Evolutionary conservation across 306 rosid genomes (phyloP).

Genomic region (Myrica gale): DNA sequence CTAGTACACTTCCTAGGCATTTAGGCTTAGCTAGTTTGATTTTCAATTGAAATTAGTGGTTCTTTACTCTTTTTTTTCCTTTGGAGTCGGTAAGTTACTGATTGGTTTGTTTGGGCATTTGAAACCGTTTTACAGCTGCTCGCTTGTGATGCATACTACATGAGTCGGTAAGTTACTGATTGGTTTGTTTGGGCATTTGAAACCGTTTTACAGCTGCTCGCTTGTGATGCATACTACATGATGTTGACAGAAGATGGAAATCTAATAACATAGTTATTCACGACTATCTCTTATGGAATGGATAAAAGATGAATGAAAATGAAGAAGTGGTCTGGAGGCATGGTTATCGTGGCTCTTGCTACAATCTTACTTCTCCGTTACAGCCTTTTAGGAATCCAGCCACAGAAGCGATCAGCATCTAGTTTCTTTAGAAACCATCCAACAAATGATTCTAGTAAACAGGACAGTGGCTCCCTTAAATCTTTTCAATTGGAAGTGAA

Average conservation of each 20-base stretch:
- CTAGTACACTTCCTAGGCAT: not conserved
- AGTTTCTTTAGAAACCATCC: slow-evolving; percentile 56
- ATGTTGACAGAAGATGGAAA: slow-evolving; percentile 19
- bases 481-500: slow-evolving; percentile 31
- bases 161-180: not conserved
- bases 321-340: slow-evolving; percentile 90
- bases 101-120: not conserved
- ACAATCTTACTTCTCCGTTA: slow-evolving; percentile 54
- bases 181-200: not conserved
- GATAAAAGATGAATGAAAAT: slow-evolving; percentile 33
- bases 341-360: slow-evolving; percentile 61
- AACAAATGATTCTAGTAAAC: slow-evolving; percentile 28
- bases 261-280: not conserved
- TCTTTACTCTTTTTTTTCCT: not conserved
- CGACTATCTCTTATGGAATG: slow-evolving; percentile 4
- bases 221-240: not conserved
- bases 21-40: not conserved
- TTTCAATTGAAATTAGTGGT: not conserved
- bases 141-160: not conserved
- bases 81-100: not conserved
- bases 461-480: slow-evolving; percentile 19
- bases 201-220: not conserved
- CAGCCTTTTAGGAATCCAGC: slow-evolving; percentile 49
- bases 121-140: not conserved
- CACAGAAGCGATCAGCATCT: slow-evolving; percentile 54